phyloP scores from a whole-genome alignment of 495 filamentous ascomycete genomes.

The Penicillium crystallinum region DNA sequence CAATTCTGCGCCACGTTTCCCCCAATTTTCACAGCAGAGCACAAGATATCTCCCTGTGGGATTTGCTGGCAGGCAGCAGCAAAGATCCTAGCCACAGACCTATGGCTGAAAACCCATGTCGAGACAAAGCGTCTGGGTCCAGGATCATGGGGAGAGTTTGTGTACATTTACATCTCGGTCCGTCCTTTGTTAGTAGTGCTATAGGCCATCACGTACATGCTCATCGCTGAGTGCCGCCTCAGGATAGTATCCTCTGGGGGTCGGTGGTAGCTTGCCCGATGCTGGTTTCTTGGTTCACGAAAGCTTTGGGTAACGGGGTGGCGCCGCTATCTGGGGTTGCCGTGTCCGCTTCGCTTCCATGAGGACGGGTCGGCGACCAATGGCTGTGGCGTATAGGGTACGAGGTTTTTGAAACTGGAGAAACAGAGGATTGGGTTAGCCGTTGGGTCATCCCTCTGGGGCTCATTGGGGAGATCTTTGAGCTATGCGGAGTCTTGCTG shows the following conservation, averaged over 20 bases:
- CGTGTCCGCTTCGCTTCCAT: conserved; percentile 40
- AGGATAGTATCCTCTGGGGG: neutral
- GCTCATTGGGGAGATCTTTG: conserved; percentile 2
- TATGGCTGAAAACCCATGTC: neutral
- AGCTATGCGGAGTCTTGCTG: neutral
- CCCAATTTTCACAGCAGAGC: conserved; percentile 1
- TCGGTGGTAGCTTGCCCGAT: neutral
- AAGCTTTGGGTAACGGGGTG: conserved; percentile 1
- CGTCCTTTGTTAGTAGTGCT: neutral
- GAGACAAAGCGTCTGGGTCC: neutral
- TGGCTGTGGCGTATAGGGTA: conserved; percentile 41
- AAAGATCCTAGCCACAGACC: neutral
- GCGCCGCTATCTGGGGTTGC: conserved; percentile 43
- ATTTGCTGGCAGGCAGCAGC: neutral
- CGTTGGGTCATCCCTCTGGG: neutral
- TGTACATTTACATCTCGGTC: neutral
- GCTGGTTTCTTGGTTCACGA: neutral
- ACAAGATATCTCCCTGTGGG: neutral
- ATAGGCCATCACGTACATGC: neutral
- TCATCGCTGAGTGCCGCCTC: neutral
- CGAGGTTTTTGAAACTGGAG: neutral
- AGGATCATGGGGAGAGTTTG: neutral
- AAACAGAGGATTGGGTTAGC: neutral
- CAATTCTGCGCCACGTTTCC: neutral
- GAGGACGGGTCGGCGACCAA: conserved; percentile 43